These are phyloP conservation scores for Salvia sclarea DNA, from an alignment of 305 asterid genomes.

Conservation along the genomic window DNA sequence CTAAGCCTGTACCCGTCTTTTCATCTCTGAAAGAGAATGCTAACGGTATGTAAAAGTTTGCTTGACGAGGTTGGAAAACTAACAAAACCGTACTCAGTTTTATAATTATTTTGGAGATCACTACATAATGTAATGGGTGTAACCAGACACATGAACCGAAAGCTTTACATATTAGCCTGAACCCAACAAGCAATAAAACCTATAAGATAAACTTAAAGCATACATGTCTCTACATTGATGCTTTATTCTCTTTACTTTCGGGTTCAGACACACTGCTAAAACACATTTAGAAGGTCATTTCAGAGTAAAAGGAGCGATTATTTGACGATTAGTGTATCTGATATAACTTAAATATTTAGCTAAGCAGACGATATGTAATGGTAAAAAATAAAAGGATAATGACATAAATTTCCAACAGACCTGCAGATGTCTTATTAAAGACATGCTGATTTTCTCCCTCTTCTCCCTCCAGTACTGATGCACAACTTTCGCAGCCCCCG, in stretches of 20 bases:
- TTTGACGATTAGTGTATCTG: background rate
- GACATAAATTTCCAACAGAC: constrained; percentile 31
- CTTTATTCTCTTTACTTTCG: constrained; percentile 6
- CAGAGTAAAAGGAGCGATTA: background rate
- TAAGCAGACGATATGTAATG: background rate
- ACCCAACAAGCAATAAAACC: constrained; percentile 1
- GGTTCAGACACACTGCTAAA: constrained; percentile 21
- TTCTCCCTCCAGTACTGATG: constrained; percentile 79
- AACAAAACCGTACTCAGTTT: constrained; percentile 12
- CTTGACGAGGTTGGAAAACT: constrained; percentile 3
- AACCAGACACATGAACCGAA: constrained; percentile 21
- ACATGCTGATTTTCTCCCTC: constrained; percentile 77
- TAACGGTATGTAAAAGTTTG: background rate
- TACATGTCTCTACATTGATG: background rate
- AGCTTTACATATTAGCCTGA: background rate
- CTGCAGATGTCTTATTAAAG: constrained; percentile 94
- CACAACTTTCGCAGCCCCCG: constrained; percentile 53
- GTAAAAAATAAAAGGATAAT: constrained; percentile 17
- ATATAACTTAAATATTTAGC: background rate
- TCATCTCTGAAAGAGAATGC: constrained; percentile 6
- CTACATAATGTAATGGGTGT: constrained; percentile 7
- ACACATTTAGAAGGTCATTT: background rate
- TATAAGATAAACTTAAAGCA: constrained; percentile 28
- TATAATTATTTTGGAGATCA: constrained; percentile 16
- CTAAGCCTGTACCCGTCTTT: background rate